A percentile compares a stretch with the other conserved stretches of the same genome.
Conservation (phyloP, 2,329 filamentous ascomycete genomes). For the Raffaelea deltoideospora region DNA sequence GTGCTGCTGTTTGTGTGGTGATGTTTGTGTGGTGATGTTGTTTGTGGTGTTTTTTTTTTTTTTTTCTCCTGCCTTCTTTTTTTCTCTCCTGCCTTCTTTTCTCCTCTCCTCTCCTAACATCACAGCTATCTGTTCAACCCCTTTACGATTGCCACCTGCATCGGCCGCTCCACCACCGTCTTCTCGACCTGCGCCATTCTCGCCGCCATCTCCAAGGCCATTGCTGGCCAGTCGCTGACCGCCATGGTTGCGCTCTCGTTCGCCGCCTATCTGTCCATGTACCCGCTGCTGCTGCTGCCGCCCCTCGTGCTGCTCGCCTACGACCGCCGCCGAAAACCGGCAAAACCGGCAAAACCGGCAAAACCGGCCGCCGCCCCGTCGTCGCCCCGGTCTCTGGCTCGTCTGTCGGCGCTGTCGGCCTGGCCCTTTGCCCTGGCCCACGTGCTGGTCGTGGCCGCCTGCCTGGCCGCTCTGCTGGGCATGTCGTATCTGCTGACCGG, state of each 20-base stretch:
- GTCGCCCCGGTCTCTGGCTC: slow-evolving; percentile 13
- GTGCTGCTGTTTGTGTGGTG: too few relatives aligned
- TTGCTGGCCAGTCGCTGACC: slow-evolving; percentile 55
- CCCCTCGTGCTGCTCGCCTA: slow-evolving; percentile 70
- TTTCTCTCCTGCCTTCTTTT: neutral
- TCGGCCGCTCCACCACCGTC: slow-evolving; percentile 75
- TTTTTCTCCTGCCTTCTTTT: neutral
- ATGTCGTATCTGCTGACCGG: slow-evolving; percentile 61
- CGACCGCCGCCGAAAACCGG: slow-evolving; percentile 50
- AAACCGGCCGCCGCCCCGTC: slow-evolving; percentile 8
- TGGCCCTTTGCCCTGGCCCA: slow-evolving; percentile 39
- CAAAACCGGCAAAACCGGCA: slow-evolving; percentile 3
- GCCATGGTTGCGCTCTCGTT: slow-evolving; percentile 76
- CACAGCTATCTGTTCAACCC: slow-evolving; percentile 82
- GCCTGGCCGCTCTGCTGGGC: slow-evolving; percentile 46
- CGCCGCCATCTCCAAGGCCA: slow-evolving; percentile 66
- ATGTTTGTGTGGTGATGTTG: too few relatives aligned
- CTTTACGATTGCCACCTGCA: slow-evolving; percentile 79
- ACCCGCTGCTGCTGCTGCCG: slow-evolving; percentile 73
- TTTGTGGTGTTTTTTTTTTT: too few relatives aligned
- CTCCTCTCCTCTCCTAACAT: slow-evolving; percentile 37
- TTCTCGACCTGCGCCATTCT: slow-evolving; percentile 84
- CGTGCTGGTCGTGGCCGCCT: slow-evolving; percentile 34
- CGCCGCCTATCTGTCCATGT: slow-evolving; percentile 83
- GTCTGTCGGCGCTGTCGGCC: too few relatives aligned